Base-by-base conservation (phyloP, 176 grass and related monocot genomes). In the Carex littledalei region DNA sequence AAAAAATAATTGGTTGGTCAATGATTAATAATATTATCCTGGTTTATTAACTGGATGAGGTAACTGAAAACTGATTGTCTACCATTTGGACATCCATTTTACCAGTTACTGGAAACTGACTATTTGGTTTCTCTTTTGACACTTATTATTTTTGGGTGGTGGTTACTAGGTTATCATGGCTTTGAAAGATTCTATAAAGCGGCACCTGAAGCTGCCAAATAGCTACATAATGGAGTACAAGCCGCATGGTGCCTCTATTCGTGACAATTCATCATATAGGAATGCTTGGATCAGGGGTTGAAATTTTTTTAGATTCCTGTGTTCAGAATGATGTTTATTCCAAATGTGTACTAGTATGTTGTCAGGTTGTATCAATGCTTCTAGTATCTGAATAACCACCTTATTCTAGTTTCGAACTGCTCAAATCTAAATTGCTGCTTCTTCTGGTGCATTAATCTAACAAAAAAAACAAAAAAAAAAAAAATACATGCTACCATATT, bases 161-260 rank as follows among this genome's bases (percentile, higher is more conserved):
- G 22, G 26, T 32, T 3, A 32, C 50, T 85, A 99, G 97, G 91
- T 86, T 84, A 92, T 96, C 64, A 96, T 99, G 97, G 72, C 91
- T 39, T 66, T 99, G 81, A 92, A 92, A 80, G 97, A 99, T 80
- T 96, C 93, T 9, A 96, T 99, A 71, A 99, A 99, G 87, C 89
- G 97, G 65, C 97, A 96, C 49, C 87, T 99, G n/a, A 99, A 96
- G 81, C 84, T 99, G 31, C 97, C 97, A 0, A 90, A 96, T 37
- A 91, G 93, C 91, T 99, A 99, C 56, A 31, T 95, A 60, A 99
- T 99, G 93, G 97, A 99, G 81, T 99, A 99, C 87, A 99, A 96
- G 82, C 90, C 97, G 22, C 97, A 99, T 57, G 91, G 93, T 54
- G 97, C 93, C 35, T 92, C 97, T 3, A 78, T 93, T 53, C 90